Evolutionary conservation across 2,329 filamentous ascomycete genomes (phyloP).

Genomic region (Colletotrichum gloeosporioides): DNA sequence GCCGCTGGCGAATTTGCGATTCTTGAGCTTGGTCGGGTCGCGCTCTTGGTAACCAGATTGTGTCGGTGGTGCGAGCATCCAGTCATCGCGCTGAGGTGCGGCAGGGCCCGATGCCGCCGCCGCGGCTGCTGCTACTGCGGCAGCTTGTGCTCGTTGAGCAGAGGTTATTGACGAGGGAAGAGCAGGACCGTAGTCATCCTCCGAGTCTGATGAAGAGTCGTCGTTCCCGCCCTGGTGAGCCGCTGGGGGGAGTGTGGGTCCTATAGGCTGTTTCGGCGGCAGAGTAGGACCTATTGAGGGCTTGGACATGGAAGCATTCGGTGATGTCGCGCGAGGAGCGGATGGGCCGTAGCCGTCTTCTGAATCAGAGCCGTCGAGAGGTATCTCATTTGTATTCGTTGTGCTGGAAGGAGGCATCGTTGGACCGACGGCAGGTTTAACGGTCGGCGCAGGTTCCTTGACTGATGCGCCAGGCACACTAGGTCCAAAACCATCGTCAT

Average conservation of each 20-base stretch:
- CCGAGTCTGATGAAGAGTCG: constrained; percentile 44
- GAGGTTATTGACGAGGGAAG: constrained; percentile 50
- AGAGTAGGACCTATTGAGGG: constrained; percentile 30
- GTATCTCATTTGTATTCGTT: constrained; percentile 46
- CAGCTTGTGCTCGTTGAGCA: constrained; percentile 36
- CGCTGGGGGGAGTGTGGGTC: constrained; percentile 49
- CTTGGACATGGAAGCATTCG: constrained; percentile 15
- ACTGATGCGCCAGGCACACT: constrained; percentile 28
- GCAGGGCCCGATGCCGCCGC: constrained; percentile 33
- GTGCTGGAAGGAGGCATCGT: constrained; percentile 25
- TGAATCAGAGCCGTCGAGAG: constrained; percentile 38
- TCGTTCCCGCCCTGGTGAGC: constrained; percentile 34
- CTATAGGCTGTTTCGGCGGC: constrained; percentile 38
- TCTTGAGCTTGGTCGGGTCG: constrained; percentile 84
- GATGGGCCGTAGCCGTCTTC: constrained; percentile 36
- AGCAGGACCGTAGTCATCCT: constrained; percentile 65
- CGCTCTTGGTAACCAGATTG: constrained; percentile 62
- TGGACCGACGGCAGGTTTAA: constrained; percentile 29
- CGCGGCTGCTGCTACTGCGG: constrained; percentile 35
- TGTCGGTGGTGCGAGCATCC: constrained; percentile 78
- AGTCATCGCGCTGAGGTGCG: constrained; percentile 76
- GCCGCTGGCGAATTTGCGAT: constrained; percentile 80
- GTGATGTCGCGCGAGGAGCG: constrained; percentile 21
- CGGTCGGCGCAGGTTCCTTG: neutral
- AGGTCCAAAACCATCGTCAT: constrained; percentile 49